phyloP scores from a whole-genome alignment of 1,284 basidiomycete genomes.

The Puccinia triticina region DNA sequence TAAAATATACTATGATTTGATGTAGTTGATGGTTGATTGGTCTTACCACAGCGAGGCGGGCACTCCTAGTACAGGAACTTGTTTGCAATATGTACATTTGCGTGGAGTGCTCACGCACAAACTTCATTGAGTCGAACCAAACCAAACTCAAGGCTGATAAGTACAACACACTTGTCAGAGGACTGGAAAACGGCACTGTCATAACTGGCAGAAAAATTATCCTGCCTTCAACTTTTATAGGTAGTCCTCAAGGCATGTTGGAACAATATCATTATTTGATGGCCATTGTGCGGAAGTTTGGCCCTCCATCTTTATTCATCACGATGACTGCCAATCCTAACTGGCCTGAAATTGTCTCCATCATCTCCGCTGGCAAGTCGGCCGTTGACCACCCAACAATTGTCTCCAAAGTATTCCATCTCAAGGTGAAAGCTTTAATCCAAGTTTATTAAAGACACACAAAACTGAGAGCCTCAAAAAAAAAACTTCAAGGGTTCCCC shows the following conservation, averaged over 20 bases:
- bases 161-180: background rate
- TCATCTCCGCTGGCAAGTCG: too few species aligned
- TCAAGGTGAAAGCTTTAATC: too few species aligned
- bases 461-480: too few species aligned
- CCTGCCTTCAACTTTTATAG: conserved; percentile 1
- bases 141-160: background rate
- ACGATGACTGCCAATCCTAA: conserved; percentile 11
- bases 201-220: background rate
- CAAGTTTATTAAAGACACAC: too few species aligned
- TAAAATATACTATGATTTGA: too few species aligned
- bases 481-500: too few species aligned
- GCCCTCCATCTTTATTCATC: conserved; percentile 15
- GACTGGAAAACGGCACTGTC: background rate
- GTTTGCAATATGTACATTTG: background rate
- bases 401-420: too few species aligned
- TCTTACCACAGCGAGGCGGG: too few species aligned
- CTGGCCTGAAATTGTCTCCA: background rate
- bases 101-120: too few species aligned
- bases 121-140: background rate
- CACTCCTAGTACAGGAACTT: background rate
- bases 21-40: too few species aligned
- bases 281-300: background rate
- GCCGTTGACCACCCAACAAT: too few species aligned
- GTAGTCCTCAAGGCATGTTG: background rate
- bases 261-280: conserved; percentile 28